phyloP scores from a whole-genome alignment of 129 eudicot species.

The Mikania micrantha region DNA sequence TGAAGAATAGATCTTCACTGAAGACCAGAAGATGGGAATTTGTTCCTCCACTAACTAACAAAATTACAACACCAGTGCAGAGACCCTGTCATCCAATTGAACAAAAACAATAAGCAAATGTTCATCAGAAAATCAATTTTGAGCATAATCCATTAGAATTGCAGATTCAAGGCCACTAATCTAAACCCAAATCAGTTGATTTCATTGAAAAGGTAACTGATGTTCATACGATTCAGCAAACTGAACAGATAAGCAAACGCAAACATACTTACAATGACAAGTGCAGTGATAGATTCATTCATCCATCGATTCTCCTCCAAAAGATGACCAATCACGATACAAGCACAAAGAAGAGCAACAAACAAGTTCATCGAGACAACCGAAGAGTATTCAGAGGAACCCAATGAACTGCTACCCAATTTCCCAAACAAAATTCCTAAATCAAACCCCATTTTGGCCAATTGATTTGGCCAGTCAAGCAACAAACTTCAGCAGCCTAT shows the following conservation, averaged over 20 bases:
- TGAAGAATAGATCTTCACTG: conserved; percentile 93
- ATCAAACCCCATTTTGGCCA: conserved; percentile 45
- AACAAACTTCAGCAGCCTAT: conserved; percentile 30
- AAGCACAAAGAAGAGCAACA: conserved; percentile 77
- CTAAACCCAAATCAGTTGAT: not conserved
- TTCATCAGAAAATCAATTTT: not conserved
- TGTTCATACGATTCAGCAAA: not conserved
- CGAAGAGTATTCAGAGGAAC: conserved; percentile 54
- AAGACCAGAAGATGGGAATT: conserved; percentile 71
- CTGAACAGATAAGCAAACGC: not conserved
- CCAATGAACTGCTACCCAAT: conserved; percentile 21
- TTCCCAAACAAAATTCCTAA: conserved; percentile 30
- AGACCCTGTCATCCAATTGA: conserved; percentile 48
- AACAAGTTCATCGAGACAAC: conserved; percentile 68
- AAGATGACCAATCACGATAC: conserved; percentile 82
- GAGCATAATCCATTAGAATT: not conserved
- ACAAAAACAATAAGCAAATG: not conserved
- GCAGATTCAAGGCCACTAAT: not conserved
- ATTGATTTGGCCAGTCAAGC: conserved; percentile 18
- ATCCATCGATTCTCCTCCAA: conserved; percentile 92
- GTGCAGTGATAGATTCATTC: conserved; percentile 93
- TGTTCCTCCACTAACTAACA: conserved; percentile 66
- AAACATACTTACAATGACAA: conserved; percentile 52
- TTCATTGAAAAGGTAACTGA: not conserved
- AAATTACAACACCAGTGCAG: conserved; percentile 67